Evolutionary conservation across 192 early-diverging fungal species (phyloP).

Genomic region (Coemansia sp.): DNA sequence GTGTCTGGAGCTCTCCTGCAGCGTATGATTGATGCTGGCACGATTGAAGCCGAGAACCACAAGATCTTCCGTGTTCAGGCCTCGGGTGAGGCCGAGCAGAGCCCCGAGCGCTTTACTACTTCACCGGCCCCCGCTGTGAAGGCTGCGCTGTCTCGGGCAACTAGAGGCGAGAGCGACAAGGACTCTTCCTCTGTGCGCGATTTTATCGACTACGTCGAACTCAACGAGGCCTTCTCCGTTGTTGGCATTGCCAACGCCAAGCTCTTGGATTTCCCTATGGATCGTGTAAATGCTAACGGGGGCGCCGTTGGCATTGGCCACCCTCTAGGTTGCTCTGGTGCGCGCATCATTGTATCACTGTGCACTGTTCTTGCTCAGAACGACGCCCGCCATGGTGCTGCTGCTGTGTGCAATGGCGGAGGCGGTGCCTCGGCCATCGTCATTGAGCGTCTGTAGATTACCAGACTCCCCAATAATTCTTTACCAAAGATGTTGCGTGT

Average conservation of each 20-base stretch:
- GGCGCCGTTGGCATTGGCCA: conserved; percentile 97
- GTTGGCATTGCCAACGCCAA: conserved; percentile 84
- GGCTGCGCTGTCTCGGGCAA: conserved; percentile 69
- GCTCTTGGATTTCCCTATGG: conserved; percentile 65
- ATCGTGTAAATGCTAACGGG: conserved; percentile 91
- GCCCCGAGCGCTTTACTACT: conserved; percentile 71
- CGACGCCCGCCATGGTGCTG: conserved; percentile 77
- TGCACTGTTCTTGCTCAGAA: conserved; percentile 70
- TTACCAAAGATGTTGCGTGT: neutral
- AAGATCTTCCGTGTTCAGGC: conserved; percentile 57
- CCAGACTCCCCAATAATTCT: too few relatives aligned
- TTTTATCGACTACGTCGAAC: conserved; percentile 74
- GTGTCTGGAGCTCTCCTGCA: conserved; percentile 63
- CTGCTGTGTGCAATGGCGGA: conserved; percentile 95
- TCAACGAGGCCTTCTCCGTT: conserved; percentile 84
- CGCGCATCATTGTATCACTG: conserved; percentile 82
- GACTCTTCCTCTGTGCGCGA: conserved; percentile 53
- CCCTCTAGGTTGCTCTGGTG: conserved; percentile 95
- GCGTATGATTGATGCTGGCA: conserved; percentile 33
- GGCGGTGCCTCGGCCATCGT: conserved; percentile 90
- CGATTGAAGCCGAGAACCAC: conserved; percentile 26
- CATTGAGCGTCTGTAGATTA: conserved; percentile 57
- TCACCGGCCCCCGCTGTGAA: conserved; percentile 74
- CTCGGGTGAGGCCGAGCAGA: conserved; percentile 74
- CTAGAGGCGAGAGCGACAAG: conserved; percentile 32